These are phyloP conservation scores for Brasenia schreberi DNA, from an alignment of 164 flowering plant species.

Conservation along the genomic window DNA sequence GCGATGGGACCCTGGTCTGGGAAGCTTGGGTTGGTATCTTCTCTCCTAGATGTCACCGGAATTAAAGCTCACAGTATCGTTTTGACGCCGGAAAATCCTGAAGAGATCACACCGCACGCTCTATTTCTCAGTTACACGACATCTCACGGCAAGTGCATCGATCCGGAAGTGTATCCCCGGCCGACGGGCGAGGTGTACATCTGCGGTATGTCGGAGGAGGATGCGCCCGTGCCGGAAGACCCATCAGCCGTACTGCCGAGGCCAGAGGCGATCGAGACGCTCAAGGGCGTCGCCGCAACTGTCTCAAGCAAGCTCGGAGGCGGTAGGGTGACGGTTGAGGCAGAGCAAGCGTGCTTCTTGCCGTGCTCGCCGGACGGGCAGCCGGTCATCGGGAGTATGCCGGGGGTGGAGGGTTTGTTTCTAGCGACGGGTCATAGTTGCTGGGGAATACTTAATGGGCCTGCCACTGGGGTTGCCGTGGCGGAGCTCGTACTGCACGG, in stretches of 20 bases:
- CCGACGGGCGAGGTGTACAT: conserved; percentile 89
- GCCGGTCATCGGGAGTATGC: conserved; percentile 76
- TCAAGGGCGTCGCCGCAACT: conserved; percentile 53
- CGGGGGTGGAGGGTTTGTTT: conserved; percentile 60
- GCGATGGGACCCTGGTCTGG: conserved; percentile 89
- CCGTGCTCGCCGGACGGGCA: conserved; percentile 66
- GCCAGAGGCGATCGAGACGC: conserved; percentile 48
- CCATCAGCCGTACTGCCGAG: conserved; percentile 44
- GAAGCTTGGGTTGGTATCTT: conserved; percentile 32
- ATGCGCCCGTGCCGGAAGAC: conserved; percentile 70
- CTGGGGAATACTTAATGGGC: conserved; percentile 93
- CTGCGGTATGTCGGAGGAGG: conserved; percentile 65
- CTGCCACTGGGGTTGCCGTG: conserved; percentile 82
- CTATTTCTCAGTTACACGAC: conserved; percentile 52
- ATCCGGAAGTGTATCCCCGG: conserved; percentile 83
- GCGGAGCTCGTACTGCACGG: conserved; percentile 88
- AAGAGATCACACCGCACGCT: conserved; percentile 69
- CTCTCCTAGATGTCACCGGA: conserved; percentile 55
- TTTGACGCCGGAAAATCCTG: conserved; percentile 52
- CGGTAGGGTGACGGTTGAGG: conserved; percentile 43
- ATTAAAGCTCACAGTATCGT: conserved; percentile 83
- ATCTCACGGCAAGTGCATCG: conserved; percentile 41
- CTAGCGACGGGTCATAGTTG: conserved; percentile 96
- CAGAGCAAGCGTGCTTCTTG: conserved; percentile 85
- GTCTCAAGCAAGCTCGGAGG: conserved; percentile 69